Conservation (phyloP, 2,329 filamentous ascomycete genomes). For the Metarhizium brunneum region DNA sequence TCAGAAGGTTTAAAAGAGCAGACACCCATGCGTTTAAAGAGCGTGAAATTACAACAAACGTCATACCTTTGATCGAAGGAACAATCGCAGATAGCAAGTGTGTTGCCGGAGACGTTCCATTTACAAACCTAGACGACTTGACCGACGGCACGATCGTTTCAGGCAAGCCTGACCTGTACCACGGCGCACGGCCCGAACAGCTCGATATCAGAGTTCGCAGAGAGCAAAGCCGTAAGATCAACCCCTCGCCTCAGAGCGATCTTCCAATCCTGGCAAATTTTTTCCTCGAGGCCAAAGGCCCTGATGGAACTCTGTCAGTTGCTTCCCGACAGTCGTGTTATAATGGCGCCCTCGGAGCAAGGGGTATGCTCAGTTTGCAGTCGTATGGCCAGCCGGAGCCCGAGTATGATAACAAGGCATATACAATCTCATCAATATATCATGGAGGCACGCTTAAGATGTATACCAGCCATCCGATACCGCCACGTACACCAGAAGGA, state of each 20-base stretch:
- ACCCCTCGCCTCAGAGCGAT: neutral
- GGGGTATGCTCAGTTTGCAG: slow-evolving; percentile 25
- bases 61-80: slow-evolving; percentile 24
- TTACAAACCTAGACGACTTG: slow-evolving; percentile 27
- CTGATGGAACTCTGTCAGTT: neutral
- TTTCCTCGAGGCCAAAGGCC: neutral
- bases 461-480: slow-evolving; percentile 3
- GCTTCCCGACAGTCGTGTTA: slow-evolving; percentile 22
- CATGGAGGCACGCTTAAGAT: neutral
- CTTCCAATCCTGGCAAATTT: neutral
- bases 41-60: slow-evolving; percentile 19
- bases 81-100: slow-evolving; percentile 12
- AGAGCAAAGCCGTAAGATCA: neutral
- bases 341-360: slow-evolving; percentile 24
- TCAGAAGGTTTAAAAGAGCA: slow-evolving; percentile 8
- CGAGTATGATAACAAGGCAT: slow-evolving; percentile 2
- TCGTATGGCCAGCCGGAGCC: slow-evolving; percentile 13
- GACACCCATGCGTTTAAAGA: slow-evolving; percentile 23
- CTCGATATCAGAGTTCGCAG: slow-evolving; percentile 16
- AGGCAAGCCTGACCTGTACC: slow-evolving; percentile 24
- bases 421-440: slow-evolving; percentile 1
- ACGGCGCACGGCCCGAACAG: slow-evolving; percentile 21
- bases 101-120: slow-evolving; percentile 18
- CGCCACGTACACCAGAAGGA: neutral
- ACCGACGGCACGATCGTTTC: slow-evolving; percentile 22